Percentiles rank a stretch among this genome's conserved stretches.
Conservation (phyloP, 345 rosid species). For the Eucalyptus urophylla region DNA sequence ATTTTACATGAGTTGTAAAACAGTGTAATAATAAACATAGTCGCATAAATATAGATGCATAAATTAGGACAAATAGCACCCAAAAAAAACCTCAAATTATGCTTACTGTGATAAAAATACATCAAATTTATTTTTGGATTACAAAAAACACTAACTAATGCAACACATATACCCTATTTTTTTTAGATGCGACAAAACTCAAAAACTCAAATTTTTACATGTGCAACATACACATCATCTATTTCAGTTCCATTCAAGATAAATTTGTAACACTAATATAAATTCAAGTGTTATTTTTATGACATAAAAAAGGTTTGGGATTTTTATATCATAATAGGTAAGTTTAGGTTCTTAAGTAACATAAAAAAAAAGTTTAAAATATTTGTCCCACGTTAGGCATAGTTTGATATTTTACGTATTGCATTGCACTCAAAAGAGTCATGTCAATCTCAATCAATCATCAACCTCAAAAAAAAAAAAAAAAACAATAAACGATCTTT, state of each 20-base stretch:
- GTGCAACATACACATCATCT: fast-evolving
- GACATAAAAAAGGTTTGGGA: background rate
- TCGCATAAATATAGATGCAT: background rate
- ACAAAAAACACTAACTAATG: too few relatives aligned
- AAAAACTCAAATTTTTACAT: too few relatives aligned
- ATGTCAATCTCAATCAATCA: background rate
- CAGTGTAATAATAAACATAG: background rate
- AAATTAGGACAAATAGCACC: background rate
- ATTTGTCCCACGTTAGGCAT: background rate
- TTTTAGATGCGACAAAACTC: fast-evolving
- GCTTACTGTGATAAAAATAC: fast-evolving
- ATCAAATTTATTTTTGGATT: background rate
- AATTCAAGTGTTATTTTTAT: background rate
- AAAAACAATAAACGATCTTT: background rate
- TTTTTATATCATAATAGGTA: too few relatives aligned
- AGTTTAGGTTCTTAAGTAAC: background rate
- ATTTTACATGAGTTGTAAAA: too few relatives aligned
- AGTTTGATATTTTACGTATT: background rate
- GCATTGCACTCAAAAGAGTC: background rate
- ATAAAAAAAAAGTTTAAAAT: too few relatives aligned
- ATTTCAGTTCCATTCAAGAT: too few relatives aligned
- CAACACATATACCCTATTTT: background rate
- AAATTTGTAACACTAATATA: too few relatives aligned
- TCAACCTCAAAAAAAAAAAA: background rate
- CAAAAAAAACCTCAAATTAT: too few relatives aligned